These are phyloP conservation scores for Glycine tomentella DNA, from an alignment of 306 rosid species.

Conservation along the genomic window DNA sequence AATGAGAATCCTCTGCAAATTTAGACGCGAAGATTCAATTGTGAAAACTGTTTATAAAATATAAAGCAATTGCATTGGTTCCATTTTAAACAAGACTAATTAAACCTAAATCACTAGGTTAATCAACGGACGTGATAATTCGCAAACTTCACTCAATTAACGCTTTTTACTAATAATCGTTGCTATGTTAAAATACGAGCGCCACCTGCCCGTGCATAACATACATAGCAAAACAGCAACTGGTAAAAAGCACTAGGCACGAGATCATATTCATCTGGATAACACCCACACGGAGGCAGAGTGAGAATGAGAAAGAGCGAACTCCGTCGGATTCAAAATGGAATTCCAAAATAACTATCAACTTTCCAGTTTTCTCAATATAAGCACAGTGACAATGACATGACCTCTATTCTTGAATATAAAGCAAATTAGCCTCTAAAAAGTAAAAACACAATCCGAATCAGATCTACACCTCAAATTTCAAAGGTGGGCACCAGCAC, in stretches of 20 bases:
- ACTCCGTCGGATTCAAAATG: slow-evolving; percentile 41
- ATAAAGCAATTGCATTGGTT: neutral
- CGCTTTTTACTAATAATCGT: neutral
- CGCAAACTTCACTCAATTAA: neutral
- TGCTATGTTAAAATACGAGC: neutral
- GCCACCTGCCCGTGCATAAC: neutral
- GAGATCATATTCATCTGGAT: neutral
- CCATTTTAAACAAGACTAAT: neutral
- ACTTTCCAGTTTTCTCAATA: slow-evolving; percentile 59
- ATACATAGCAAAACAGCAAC: slow-evolving; percentile 20
- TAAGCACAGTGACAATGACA: slow-evolving; percentile 50
- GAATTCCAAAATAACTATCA: slow-evolving; percentile 59
- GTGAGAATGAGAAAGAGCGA: slow-evolving; percentile 22
- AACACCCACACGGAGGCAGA: neutral
- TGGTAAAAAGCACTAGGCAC: neutral
- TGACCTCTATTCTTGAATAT: slow-evolving; percentile 66
- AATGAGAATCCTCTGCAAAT: neutral
- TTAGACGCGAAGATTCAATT: neutral
- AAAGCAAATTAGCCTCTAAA: slow-evolving; percentile 69
- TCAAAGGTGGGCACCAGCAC: slow-evolving; percentile 83
- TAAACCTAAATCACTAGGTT: neutral
- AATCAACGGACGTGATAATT: neutral
- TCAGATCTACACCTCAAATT: slow-evolving; percentile 83
- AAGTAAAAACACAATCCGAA: slow-evolving; percentile 65
- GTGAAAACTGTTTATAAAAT: neutral